Evolutionary conservation across 805 yeast species (phyloP).

Genomic region (Ogataea ramenticola): DNA sequence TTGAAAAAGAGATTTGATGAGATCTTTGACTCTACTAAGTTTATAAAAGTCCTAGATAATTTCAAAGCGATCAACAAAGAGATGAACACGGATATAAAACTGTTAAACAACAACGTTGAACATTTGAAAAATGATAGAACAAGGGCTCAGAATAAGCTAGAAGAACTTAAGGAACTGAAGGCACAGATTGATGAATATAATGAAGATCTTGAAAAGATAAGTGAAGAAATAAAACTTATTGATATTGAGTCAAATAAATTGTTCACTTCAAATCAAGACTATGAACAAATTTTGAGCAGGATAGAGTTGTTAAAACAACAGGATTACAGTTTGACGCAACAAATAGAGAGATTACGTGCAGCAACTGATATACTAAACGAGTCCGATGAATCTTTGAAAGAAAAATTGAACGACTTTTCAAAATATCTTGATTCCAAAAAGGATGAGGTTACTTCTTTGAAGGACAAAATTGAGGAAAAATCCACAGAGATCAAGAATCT

Average conservation of each 20-base stretch:
- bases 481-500: slow-evolving; percentile 5
- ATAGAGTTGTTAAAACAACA: slow-evolving; percentile 50
- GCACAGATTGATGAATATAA: slow-evolving; percentile 37
- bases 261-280: slow-evolving; percentile 74
- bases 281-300: slow-evolving; percentile 62
- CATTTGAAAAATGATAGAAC: slow-evolving; percentile 69
- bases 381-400: slow-evolving; percentile 31
- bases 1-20: slow-evolving; percentile 93
- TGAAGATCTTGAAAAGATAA: slow-evolving; percentile 41
- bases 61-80: slow-evolving; percentile 73
- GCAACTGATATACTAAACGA: slow-evolving; percentile 42
- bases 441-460: slow-evolving; percentile 8
- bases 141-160: slow-evolving; percentile 54
- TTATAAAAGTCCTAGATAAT: slow-evolving; percentile 81
- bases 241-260: slow-evolving; percentile 55
- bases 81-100: slow-evolving; percentile 63
- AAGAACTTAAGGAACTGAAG: slow-evolving; percentile 37
- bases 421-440: slow-evolving; percentile 19
- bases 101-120: slow-evolving; percentile 71
- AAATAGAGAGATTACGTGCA: slow-evolving; percentile 41
- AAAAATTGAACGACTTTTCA: slow-evolving; percentile 35
- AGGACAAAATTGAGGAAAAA: slow-evolving; percentile 11
- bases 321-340: slow-evolving; percentile 37
- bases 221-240: slow-evolving; percentile 40
- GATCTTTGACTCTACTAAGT: slow-evolving; percentile 90